Evolutionary conservation across 2,329 filamentous ascomycete species (phyloP).

Genomic region (Diplodia scrobiculata): DNA sequence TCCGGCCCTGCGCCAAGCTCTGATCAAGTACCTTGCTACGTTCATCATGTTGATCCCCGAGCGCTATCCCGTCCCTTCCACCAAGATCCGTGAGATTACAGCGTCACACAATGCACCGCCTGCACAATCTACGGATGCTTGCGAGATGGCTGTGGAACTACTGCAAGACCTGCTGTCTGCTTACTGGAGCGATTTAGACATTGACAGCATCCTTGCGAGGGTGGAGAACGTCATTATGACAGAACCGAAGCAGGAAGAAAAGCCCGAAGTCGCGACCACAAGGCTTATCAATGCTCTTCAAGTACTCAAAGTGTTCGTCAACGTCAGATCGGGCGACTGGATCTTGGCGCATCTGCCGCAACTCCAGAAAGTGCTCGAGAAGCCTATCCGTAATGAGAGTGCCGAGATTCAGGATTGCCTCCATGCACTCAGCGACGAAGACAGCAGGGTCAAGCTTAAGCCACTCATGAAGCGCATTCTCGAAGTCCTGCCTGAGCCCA

Average conservation of each 20-base stretch:
- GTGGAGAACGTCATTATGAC: constrained; percentile 82
- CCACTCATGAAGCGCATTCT: constrained; percentile 80
- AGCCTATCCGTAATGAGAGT: constrained; percentile 82
- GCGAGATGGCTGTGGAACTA: constrained; percentile 79
- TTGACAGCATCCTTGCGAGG: constrained; percentile 81
- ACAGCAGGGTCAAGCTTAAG: constrained; percentile 64
- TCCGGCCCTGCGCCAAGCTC: constrained; percentile 67
- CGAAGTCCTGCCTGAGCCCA: constrained; percentile 79
- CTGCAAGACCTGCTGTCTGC: constrained; percentile 83
- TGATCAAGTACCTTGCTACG: constrained; percentile 92
- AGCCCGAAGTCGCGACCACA: constrained; percentile 72
- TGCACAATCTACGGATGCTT: constrained; percentile 70
- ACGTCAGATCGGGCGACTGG: constrained; percentile 88
- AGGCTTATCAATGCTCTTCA: constrained; percentile 93
- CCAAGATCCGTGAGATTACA: constrained; percentile 59
- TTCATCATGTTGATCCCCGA: constrained; percentile 92
- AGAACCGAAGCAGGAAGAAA: constrained; percentile 59
- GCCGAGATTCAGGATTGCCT: constrained; percentile 92
- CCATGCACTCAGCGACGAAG: constrained; percentile 71
- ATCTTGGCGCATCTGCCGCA: constrained; percentile 73
- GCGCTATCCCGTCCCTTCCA: constrained; percentile 70
- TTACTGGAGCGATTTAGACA: constrained; percentile 88
- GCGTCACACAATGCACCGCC: constrained; percentile 48
- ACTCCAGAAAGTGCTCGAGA: constrained; percentile 86
- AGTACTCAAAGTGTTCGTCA: constrained; percentile 84